These are phyloP conservation scores for Neurospora crassa DNA, from an alignment of 2,329 filamentous ascomycete genomes.

Conservation along the genomic window DNA sequence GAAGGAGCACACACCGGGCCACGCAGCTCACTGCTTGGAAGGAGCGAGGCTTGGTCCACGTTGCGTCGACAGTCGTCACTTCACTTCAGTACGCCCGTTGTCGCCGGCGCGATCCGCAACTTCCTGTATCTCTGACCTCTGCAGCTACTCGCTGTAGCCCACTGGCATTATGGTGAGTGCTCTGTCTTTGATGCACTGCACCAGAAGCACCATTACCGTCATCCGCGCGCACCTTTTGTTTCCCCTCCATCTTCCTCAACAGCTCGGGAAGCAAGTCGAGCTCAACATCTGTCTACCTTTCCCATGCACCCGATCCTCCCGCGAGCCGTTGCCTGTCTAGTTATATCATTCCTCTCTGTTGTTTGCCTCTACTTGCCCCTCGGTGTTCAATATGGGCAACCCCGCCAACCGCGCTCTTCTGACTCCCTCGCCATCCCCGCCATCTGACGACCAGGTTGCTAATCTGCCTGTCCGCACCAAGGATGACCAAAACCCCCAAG, in stretches of 20 bases:
- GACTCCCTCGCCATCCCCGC: slow-evolving; percentile 8
- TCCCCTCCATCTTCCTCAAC: neutral
- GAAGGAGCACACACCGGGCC: neutral
- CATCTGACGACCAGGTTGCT: slow-evolving; percentile 13
- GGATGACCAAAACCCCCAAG: slow-evolving; percentile 37
- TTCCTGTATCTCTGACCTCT: neutral
- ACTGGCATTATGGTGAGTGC: neutral
- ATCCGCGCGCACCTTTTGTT: neutral
- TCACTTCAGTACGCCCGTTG: neutral
- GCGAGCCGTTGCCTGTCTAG: neutral
- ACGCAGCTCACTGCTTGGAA: neutral
- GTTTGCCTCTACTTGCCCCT: neutral
- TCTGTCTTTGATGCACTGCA: neutral
- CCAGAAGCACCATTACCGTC: neutral
- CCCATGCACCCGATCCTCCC: neutral
- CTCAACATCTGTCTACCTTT: neutral
- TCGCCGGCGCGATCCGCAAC: neutral
- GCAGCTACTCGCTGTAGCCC: neutral
- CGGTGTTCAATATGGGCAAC: neutral
- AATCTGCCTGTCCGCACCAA: slow-evolving; percentile 14
- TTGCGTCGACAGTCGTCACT: neutral
- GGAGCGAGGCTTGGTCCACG: neutral
- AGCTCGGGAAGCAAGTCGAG: neutral
- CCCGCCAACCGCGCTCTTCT: neutral
- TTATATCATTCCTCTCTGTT: neutral